Evolutionary conservation across 495 filamentous ascomycete genomes (phyloP), one percentile per base, ranked within the genome.

Genomic region (Chaetomium fimeti): DNA sequence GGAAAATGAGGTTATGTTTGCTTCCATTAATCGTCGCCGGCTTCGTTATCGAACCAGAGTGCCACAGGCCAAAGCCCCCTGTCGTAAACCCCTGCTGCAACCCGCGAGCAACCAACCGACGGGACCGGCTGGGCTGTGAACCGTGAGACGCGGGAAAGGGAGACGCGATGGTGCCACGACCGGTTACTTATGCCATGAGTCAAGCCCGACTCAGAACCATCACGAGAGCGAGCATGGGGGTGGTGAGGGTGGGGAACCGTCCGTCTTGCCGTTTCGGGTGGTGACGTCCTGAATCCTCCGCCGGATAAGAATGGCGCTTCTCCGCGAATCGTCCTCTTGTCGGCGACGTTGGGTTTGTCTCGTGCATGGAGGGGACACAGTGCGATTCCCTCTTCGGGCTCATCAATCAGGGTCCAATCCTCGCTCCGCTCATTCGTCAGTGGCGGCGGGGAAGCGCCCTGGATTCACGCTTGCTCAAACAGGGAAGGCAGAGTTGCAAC

Each of bases 401-500:
- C 40, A 43, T 6, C 1, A 36, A 36, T 47, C 24, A 58, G 56
- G 56, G 56, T 58, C 56, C 40, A 45, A 13, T 18, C 5, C 12
- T 6, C 15, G 25, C 47, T 27, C 36, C 11, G 36, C 57, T 36
- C 27, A 60, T 60, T 60, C 43, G 57, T 36, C n/a, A 28, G 57
- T 60, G 43, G 57, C 27, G 43, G 57, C 57, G 57, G 57, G 57
- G 57, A 27, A 48, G 25, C 18, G 11, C 28, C 20, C 32, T 13
- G 57, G 42, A 59, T 49, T 60, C 25, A 29, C 57, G 43, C 57
- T 49, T 60, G 57, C 57, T 45, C 49, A 49, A 60, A 49, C 43
- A 60, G 57, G 57, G 57, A 60, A 60, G 16, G 43, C 27, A 32
- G 25, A 18, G 42, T 36, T 49, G 57, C 45, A 49, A 24, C 40